Evolutionary conservation across 2,329 filamentous ascomycete species (phyloP).

Genomic region (Graphilbum ipis-grandicollis): DNA sequence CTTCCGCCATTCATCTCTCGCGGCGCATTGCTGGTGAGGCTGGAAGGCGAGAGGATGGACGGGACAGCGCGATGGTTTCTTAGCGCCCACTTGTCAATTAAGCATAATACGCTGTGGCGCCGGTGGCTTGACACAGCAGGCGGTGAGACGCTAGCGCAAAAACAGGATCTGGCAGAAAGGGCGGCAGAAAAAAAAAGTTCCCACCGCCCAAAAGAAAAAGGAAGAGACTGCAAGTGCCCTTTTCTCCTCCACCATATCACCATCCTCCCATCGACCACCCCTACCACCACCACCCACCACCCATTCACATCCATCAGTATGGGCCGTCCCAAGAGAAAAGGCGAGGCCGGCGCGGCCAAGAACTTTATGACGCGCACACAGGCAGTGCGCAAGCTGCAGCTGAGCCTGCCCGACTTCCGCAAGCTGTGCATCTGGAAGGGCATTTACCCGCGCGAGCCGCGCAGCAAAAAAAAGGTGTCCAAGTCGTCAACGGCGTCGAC

Average conservation of each 20-base stretch:
- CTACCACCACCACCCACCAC: not conserved
- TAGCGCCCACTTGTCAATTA: too few species aligned
- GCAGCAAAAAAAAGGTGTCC: slow-evolving; percentile 91
- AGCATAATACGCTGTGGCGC: too few species aligned
- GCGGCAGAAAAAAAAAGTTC: slow-evolving; percentile 12
- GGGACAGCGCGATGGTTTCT: too few species aligned
- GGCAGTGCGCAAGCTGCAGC: slow-evolving; percentile 92
- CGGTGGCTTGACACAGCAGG: too few species aligned
- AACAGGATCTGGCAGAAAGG: not conserved
- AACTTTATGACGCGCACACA: slow-evolving; percentile 97
- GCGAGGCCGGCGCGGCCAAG: slow-evolving; percentile 79
- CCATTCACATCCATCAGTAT: slow-evolving; percentile 25
- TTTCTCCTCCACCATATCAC: not conserved
- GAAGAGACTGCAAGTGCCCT: too few species aligned
- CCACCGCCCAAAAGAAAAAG: not conserved
- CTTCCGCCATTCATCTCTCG: slow-evolving; percentile 9
- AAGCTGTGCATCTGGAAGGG: slow-evolving; percentile 99
- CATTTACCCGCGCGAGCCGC: slow-evolving; percentile 93
- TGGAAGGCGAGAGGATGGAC: not conserved
- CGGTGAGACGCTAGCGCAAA: not conserved
- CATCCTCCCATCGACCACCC: not conserved
- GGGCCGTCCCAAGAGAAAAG: slow-evolving; percentile 82
- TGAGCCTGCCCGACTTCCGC: slow-evolving; percentile 92
- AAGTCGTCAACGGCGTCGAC: slow-evolving; percentile 81
- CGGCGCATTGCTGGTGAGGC: not conserved